Conservation (phyloP, 1,284 basidiomycete species). For the Testicularia cyperi region DNA sequence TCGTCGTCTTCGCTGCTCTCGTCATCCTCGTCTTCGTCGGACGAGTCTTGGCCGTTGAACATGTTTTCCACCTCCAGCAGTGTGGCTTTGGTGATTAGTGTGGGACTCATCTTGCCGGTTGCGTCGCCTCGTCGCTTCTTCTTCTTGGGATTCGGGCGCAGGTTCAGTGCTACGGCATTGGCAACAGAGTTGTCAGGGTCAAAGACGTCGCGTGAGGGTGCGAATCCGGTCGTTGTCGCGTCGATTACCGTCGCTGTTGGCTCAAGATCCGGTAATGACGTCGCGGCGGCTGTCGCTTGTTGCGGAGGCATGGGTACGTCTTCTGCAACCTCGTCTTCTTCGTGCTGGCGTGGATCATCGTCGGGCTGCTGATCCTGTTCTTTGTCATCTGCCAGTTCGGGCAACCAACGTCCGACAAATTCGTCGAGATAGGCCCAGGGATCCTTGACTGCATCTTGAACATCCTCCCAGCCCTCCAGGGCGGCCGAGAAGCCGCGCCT, state of each 20-base stretch:
- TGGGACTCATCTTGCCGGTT: slow-evolving; percentile 40
- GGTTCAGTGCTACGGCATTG: slow-evolving; percentile 37
- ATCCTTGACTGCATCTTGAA: slow-evolving; percentile 23
- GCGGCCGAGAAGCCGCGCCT: slow-evolving; percentile 13
- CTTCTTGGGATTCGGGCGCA: slow-evolving; percentile 30
- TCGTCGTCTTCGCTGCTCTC: slow-evolving; percentile 34
- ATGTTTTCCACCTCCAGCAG: slow-evolving; percentile 52
- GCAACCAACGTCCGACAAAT: slow-evolving; percentile 42
- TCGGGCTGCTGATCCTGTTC: background rate
- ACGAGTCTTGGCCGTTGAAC: slow-evolving; percentile 52
- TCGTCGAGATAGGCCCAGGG: slow-evolving; percentile 51
- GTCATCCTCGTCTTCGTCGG: slow-evolving; percentile 34
- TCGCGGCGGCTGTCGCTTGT: background rate
- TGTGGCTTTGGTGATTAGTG: slow-evolving; percentile 52
- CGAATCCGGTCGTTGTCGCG: slow-evolving; percentile 26
- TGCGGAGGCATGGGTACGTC: background rate
- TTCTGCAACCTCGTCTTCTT: background rate
- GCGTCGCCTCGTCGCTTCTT: slow-evolving; percentile 29
- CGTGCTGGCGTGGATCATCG: background rate
- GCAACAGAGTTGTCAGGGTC: slow-evolving; percentile 40
- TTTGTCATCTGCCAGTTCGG: slow-evolving; percentile 11
- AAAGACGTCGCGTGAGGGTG: slow-evolving; percentile 28
- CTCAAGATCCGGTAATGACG: too few relatives aligned
- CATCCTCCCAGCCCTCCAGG: slow-evolving; percentile 20
- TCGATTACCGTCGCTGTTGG: slow-evolving; percentile 18